phyloP scores from a whole-genome alignment of 1,284 basidiomycete genomes.

The Grifola frondosa region DNA sequence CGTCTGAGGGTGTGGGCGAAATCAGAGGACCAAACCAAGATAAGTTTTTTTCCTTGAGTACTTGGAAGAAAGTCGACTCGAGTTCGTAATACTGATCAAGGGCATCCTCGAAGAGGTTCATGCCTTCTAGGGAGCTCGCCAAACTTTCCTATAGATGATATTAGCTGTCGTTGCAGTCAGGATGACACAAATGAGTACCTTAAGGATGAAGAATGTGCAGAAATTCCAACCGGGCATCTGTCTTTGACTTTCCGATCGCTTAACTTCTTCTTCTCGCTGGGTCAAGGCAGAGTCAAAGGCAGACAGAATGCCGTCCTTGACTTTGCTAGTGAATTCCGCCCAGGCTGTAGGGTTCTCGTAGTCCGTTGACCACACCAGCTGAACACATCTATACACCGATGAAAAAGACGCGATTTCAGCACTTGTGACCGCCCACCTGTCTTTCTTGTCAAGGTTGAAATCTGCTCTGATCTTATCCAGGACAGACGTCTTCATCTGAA shows the following conservation, averaged over 20 bases:
- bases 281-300: slow-evolving; percentile 82
- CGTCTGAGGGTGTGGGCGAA: slow-evolving; percentile 69
- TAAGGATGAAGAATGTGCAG: slow-evolving; percentile 92
- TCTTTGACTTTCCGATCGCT: slow-evolving; percentile 81
- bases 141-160: slow-evolving; percentile 76
- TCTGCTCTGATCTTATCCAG: slow-evolving; percentile 91
- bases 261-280: slow-evolving; percentile 85
- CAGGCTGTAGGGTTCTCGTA: slow-evolving; percentile 80
- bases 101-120: slow-evolving; percentile 89
- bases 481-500: slow-evolving; percentile 80
- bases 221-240: slow-evolving; percentile 96
- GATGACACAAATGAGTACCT: slow-evolving; percentile 48
- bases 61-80: slow-evolving; percentile 82
- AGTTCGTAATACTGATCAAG: slow-evolving; percentile 90
- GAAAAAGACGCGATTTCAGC: slow-evolving; percentile 1
- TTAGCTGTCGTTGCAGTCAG: neutral
- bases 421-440: slow-evolving; percentile 58
- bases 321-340: slow-evolving; percentile 85
- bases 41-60: slow-evolving; percentile 77
- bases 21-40: slow-evolving; percentile 90
- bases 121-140: slow-evolving; percentile 88
- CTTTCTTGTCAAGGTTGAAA: slow-evolving; percentile 88
- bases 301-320: slow-evolving; percentile 84
- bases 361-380: slow-evolving; percentile 69
- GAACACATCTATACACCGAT: slow-evolving; percentile 62